These are phyloP conservation scores for Withania somnifera DNA, from an alignment of 305 asterid species.

Conservation along the genomic window DNA sequence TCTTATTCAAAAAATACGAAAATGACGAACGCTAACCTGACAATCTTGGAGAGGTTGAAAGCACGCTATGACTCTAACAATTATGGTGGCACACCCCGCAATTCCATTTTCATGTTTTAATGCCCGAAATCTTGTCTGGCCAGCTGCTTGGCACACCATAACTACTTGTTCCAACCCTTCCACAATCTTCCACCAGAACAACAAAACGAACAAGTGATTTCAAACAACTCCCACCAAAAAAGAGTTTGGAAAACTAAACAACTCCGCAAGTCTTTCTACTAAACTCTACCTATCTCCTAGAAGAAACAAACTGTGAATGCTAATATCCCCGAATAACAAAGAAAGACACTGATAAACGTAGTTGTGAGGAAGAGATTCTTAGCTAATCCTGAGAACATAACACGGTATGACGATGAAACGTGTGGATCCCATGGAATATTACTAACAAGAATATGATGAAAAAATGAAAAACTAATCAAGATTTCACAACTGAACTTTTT, in stretches of 20 bases:
- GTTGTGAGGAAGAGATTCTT: constrained; percentile 18
- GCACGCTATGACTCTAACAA: constrained; percentile 93
- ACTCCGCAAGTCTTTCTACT: no score
- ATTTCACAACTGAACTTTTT: background rate
- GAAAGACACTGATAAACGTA: background rate
- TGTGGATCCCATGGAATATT: constrained; percentile 64
- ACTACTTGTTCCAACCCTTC: constrained; percentile 64
- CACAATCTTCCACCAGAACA: constrained; percentile 11
- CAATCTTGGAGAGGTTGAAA: constrained; percentile 98
- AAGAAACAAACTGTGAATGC: background rate
- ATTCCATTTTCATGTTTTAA: constrained; percentile 86
- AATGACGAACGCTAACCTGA: constrained; percentile 43
- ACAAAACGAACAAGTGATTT: constrained; percentile 1
- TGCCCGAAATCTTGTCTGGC: constrained; percentile 93
- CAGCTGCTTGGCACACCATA: constrained; percentile 98
- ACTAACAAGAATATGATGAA: background rate
- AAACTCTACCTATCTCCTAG: no score
- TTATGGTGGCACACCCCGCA: constrained; percentile 74
- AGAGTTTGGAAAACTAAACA: background rate
- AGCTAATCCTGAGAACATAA: constrained; percentile 68
- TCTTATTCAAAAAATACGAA: background rate
- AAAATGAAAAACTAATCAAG: background rate
- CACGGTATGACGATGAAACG: constrained; percentile 64
- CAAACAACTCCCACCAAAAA: constrained; percentile 8
- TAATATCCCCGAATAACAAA: background rate